Evolutionary conservation across 169 alveolate species (phyloP), one percentile per base, ranked within the genome.

Genomic region (Eimeria acervulina): DNA sequence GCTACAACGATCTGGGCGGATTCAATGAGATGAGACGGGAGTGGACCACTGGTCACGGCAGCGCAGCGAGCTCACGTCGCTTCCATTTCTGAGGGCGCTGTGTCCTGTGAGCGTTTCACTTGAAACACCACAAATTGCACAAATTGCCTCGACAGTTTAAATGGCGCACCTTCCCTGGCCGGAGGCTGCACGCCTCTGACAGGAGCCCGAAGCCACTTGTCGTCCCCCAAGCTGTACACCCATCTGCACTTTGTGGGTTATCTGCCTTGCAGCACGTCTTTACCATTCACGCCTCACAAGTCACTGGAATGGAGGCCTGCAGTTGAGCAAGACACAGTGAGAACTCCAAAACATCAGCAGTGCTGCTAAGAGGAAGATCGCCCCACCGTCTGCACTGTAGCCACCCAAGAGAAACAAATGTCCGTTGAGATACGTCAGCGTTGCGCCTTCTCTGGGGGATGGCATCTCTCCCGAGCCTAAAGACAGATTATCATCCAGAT

Each of bases 401-500:
- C 97, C 97, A 15, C 97, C 97, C 76, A 92, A 80, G 12, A 95
- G 96, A 23, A 59, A 95, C 36, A 95, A 51, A 28, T 91, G 88
- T 5, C 96, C 96, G 80, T 52, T 83, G 44, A 95, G 76, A 59
- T 95, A 95, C 15, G 95, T 95, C 15, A 95, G 47, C n/a, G 93
- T 95, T 21, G 93, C 96, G 31, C 72, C 47, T 76, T 95, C 96
- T 42, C 95, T 36, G 23, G 88, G 95, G 13, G 93, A 72, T 13
- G 90, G 91, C 3, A 38, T 31, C 42, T 61, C 92, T 28, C 95
- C 95, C 15, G 85, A 55, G 70, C 85, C 95, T 70, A 51, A 0
- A 10, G 21, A 5, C 80, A 36, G 23, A 10, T 76, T 15, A 12
- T 47, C 55, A 47, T 12, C 66, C 26, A 0, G 36, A 87, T 31